A percentile compares a stretch with the other conserved stretches of the same genome.
phyloP scores from a whole-genome alignment of 768 basidiomycete species.

The Termitomyces heimii region DNA sequence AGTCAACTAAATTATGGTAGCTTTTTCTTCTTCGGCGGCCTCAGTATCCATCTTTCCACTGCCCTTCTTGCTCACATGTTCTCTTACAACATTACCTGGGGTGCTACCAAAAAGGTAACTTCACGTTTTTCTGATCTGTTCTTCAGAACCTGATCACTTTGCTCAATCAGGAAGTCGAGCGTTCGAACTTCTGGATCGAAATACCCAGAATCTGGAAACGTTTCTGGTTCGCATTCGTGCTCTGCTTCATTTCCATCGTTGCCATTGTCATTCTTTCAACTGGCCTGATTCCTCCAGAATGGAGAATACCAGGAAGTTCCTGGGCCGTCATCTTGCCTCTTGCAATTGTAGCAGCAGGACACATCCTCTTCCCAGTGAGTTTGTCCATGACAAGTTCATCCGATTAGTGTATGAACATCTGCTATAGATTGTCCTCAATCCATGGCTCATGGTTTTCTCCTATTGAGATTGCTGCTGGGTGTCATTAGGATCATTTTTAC shows the following conservation, averaged over 20 bases:
- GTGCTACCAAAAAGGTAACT: conserved; percentile 60
- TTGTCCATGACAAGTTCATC: neutral
- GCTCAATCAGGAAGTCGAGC: conserved; percentile 65
- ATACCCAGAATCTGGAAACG: conserved; percentile 79
- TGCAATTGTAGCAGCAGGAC: conserved; percentile 57
- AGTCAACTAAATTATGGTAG: conserved; percentile 23
- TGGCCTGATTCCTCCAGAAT: conserved; percentile 51
- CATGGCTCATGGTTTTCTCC: conserved; percentile 85
- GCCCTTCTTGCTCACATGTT: conserved; percentile 67
- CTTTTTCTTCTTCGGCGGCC: conserved; percentile 76
- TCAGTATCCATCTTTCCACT: conserved; percentile 63
- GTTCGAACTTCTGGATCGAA: conserved; percentile 88
- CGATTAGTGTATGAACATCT: neutral
- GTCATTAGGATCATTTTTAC: neutral
- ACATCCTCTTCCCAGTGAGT: conserved; percentile 72
- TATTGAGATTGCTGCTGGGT: conserved; percentile 24
- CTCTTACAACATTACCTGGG: conserved; percentile 76
- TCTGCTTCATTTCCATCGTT: conserved; percentile 46
- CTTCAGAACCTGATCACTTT: too few species aligned
- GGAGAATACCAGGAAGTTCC: conserved; percentile 53
- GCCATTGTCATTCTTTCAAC: conserved; percentile 54
- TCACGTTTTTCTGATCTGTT: neutral
- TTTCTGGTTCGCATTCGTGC: conserved; percentile 60
- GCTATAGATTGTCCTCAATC: conserved; percentile 72
- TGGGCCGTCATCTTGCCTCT: conserved; percentile 80